Evolutionary conservation across 2,329 filamentous ascomycete genomes (phyloP), one percentile per base, ranked within the genome.

Genomic region (Curvularia hawaiiensis): DNA sequence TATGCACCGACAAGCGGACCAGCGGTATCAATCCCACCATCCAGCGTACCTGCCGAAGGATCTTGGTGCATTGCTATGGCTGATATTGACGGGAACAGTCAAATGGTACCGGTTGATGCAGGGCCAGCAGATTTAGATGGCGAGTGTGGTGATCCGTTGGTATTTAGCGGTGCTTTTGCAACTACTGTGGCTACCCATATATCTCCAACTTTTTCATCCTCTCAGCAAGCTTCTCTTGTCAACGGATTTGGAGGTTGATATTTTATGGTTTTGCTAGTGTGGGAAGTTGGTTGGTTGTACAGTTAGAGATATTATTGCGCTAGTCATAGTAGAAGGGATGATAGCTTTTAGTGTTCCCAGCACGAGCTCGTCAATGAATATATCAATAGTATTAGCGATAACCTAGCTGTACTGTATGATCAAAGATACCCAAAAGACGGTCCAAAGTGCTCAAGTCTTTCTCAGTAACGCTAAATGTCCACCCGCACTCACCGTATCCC

Each of bases 401-500:
- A 33, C 6, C 9, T 30, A 47, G 9, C 24, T 35, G 3, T 28
- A 22, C 12, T 22, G 16, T 10, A 10, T 14, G 22, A 33, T 28
- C 8, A 44, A 44, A 18, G 41, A 16, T 8, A 12, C 18, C 11
- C 28, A 46, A 46, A 33, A 11, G 11, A 28, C 2, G 1, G 33
- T 14, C 1, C 20, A 31, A 11, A 47, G 3, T 1, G 7, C 26
- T 18, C 35, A 57, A 26, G 16, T 35, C 41, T 51, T 60, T 6
- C 55, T 38, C 38, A 71, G 26, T 44, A 78, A 55, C 3, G 70
- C 71, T 18, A 78, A 64, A 56, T 69, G 67, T 4, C 67, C 66
- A 8, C 76, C 76, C 18, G 76, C 76, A 45, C 68, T 69, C 33
- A 78, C 73, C 3, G 74, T 77, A 54, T 78, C 76, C 6, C 75